These are phyloP conservation scores for Tetrapisispora fleetii DNA, from an alignment of 805 yeast species.

Conservation along the genomic window DNA sequence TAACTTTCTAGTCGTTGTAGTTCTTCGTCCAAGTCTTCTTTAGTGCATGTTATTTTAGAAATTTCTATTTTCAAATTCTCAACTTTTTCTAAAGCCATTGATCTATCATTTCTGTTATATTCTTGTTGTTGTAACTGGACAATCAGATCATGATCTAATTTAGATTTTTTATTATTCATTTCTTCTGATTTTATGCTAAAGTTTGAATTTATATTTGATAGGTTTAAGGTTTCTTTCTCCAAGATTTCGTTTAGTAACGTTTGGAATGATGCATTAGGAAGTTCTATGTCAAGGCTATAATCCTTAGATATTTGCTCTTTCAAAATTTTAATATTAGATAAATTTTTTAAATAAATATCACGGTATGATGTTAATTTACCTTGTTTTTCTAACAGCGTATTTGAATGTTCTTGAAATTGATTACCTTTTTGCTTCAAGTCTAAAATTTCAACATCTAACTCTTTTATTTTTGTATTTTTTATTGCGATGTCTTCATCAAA, in stretches of 20 bases:
- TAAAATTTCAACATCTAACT: slow-evolving; percentile 17
- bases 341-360: slow-evolving; percentile 12
- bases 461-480: slow-evolving; percentile 24
- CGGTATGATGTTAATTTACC: slow-evolving; percentile 47
- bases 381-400: slow-evolving; percentile 35
- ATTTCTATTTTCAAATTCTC: slow-evolving; percentile 32
- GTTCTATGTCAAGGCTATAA: not conserved
- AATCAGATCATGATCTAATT: slow-evolving; percentile 11
- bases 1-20: slow-evolving; percentile 34
- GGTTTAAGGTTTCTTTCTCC: not conserved
- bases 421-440: slow-evolving; percentile 19
- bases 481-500: slow-evolving; percentile 9
- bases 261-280: not conserved
- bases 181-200: slow-evolving; percentile 15
- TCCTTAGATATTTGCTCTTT: not conserved
- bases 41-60: slow-evolving; percentile 32
- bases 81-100: slow-evolving; percentile 30
- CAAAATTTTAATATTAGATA: not conserved
- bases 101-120: slow-evolving; percentile 39
- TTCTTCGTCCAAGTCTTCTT: slow-evolving; percentile 39
- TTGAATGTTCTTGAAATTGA: slow-evolving; percentile 27
- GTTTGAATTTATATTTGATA: not conserved
- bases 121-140: slow-evolving; percentile 30
- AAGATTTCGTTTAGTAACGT: not conserved
- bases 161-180: slow-evolving; percentile 1